Evolutionary conservation across 805 yeast genomes (phyloP), one percentile per base, ranked within the genome.

Genomic region (Helenozyma rhizophorensis): DNA sequence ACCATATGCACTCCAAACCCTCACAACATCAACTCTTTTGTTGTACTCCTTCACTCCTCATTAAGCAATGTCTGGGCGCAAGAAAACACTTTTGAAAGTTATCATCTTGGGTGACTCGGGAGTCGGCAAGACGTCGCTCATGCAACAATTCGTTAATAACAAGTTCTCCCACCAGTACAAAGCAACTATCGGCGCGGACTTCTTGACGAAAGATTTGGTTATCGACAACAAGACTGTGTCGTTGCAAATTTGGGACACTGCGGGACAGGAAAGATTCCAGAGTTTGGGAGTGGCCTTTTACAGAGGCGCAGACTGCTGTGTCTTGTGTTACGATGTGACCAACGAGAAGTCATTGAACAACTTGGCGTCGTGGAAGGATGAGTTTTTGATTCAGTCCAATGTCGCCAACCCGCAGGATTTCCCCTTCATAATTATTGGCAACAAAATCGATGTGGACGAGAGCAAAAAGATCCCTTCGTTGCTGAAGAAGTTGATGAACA

Each of bases 231-330:
- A 82, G 50, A 74, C 75, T 43, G 88, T 82, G 7, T 79, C 86
- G 14, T 71, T 83, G 72, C 90, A 84, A 62, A 83, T 93, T 34
- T 90, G 98, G 50, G 50, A 45, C 22, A 45, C 49, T 11, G 49
- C 49, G 3, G 49, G 49, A 14, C 49, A 45, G 67, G 98, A 90
- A 62, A 74, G 98, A 51, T 90, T 90, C 72, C 97, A 93, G 63
- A 82, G 94, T 37, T 69, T 90, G 41, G 97, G 97, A 11, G 97
- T 90, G 27, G 97, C 97, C 0, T 90, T 90, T 58, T 90, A 93
- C 60, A 72, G 98, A 51, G 97, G 97, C 23, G 96, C 97, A 1
- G 97, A 93, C 60, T 93, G 97, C 62, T 93, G 97, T 64, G 96
- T 90, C 8, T 71, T 90, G 39, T 95, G 93, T 47, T 90, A 84